Conservation (phyloP, 345 rosid species). For the Gossypium arboreum region DNA sequence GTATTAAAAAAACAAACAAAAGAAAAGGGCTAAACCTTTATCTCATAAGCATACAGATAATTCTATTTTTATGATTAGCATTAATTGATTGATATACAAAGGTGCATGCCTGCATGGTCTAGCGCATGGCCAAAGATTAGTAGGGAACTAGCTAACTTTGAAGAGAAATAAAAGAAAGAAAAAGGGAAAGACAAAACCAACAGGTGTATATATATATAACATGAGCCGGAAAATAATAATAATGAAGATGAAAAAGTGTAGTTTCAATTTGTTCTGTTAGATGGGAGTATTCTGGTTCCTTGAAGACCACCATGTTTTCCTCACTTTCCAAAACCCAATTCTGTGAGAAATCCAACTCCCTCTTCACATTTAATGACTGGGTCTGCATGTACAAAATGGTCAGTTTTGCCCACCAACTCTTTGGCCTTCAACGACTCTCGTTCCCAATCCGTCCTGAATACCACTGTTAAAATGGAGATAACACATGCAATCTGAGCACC, state of each 20-base stretch:
- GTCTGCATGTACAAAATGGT: conserved; percentile 25
- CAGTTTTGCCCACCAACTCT: conserved; percentile 52
- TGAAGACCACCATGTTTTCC: neutral
- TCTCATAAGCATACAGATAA: neutral
- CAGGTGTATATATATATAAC: neutral
- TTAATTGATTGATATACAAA: conserved; percentile 4
- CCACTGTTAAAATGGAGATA: conserved; percentile 54
- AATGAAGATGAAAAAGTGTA: conserved; percentile 5
- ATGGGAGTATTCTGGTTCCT: neutral
- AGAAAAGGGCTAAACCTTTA: neutral
- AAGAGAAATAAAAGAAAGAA: neutral
- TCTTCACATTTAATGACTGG: conserved; percentile 39
- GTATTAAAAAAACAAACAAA: no score
- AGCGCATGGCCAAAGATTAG: neutral
- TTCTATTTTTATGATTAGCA: neutral
- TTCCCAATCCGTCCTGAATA: conserved; percentile 77
- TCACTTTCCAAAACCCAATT: neutral
- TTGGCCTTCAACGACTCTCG: conserved; percentile 63
- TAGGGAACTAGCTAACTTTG: neutral
- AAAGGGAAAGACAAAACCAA: neutral
- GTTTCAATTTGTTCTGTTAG: conserved; percentile 9
- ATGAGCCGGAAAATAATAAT: neutral
- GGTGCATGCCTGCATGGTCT: neutral
- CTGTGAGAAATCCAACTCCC: conserved; percentile 15
- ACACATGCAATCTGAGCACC: conserved; percentile 80